These are phyloP conservation scores for Metrosideros polymorpha DNA, from an alignment of 441 rosid genomes.

Conservation along the genomic window DNA sequence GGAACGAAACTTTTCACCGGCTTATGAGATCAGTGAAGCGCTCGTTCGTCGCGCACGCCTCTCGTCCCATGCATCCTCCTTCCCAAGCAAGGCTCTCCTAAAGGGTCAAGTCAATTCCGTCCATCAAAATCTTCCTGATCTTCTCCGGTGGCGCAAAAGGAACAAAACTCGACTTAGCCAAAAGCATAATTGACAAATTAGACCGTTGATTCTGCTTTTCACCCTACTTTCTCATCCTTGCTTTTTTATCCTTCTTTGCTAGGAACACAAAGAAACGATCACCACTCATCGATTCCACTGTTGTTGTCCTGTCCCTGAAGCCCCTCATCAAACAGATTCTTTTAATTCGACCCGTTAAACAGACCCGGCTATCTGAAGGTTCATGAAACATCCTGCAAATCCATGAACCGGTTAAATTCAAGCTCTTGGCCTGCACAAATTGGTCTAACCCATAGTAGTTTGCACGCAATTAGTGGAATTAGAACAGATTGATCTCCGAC, in stretches of 20 bases:
- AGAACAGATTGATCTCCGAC: fast-evolving
- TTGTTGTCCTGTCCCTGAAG: neutral
- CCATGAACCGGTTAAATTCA: neutral
- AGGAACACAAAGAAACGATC: neutral
- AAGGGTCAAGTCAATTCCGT: neutral
- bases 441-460: neutral
- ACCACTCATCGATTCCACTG: neutral
- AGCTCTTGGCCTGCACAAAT: fast-evolving
- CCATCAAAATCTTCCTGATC: neutral
- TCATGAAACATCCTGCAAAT: neutral
- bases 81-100: neutral
- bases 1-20: neutral
- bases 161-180: neutral
- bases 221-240: neutral
- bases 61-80: neutral
- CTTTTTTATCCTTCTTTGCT: neutral
- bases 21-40: neutral
- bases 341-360: neutral
- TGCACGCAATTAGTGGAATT: neutral
- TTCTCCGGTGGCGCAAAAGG: neutral
- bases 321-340: no score
- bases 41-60: neutral
- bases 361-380: neutral
- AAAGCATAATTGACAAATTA: neutral
- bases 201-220: neutral